Percentiles rank a stretch among this genome's conserved stretches.
These are phyloP conservation scores for Zymoseptoria passerinii DNA, from an alignment of 2,329 filamentous ascomycete species.

Conservation along the genomic window DNA sequence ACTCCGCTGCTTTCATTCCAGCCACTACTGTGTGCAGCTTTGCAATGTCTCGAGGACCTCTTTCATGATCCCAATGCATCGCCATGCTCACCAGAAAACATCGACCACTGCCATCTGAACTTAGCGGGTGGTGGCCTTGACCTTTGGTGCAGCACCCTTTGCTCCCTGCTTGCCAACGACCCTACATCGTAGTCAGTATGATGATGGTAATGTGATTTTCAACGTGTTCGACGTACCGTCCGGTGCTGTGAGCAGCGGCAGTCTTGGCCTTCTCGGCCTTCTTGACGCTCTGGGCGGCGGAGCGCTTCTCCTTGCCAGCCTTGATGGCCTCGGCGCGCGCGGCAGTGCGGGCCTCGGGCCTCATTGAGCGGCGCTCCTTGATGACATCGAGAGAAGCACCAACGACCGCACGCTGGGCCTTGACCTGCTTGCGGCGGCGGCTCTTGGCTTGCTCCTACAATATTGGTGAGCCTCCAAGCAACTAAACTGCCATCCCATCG, in stretches of 20 bases:
- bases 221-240: slow-evolving; percentile 32
- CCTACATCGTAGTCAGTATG: slow-evolving; percentile 39
- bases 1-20: slow-evolving; percentile 6
- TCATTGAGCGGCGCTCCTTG: slow-evolving; percentile 94
- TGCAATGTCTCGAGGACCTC: neutral
- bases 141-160: slow-evolving; percentile 82
- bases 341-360: slow-evolving; percentile 90
- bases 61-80: slow-evolving; percentile 1
- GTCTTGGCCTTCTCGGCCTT: slow-evolving; percentile 99
- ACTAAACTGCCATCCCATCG: neutral
- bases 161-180: slow-evolving; percentile 87
- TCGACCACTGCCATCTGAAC: slow-evolving; percentile 1
- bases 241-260: slow-evolving; percentile 68
- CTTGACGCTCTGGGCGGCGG: slow-evolving; percentile 78
- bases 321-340: slow-evolving; percentile 86
- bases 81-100: slow-evolving; percentile 1
- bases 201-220: neutral
- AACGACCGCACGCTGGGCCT: slow-evolving; percentile 97
- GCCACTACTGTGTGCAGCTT: neutral
- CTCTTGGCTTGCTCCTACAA: slow-evolving; percentile 98
- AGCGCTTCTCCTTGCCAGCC: slow-evolving; percentile 98
- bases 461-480: slow-evolving; percentile 12
- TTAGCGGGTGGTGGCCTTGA: slow-evolving; percentile 81
- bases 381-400: slow-evolving; percentile 99
- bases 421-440: slow-evolving; percentile 94